Evolutionary conservation across 306 rosid genomes (phyloP).

Genomic region (Cucurbita ficifolia): DNA sequence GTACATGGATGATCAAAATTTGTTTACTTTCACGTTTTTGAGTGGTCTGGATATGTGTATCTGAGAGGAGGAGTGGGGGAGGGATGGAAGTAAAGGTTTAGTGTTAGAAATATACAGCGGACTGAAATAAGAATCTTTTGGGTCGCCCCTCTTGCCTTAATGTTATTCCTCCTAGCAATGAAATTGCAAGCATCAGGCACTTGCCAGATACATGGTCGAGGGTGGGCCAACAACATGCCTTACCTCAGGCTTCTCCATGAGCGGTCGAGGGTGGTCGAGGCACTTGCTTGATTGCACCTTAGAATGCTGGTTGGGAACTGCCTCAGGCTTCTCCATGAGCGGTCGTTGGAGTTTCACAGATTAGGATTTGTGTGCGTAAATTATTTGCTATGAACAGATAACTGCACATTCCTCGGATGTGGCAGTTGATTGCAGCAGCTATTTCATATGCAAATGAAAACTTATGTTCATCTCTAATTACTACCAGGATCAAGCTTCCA

Average conservation of each 20-base stretch:
- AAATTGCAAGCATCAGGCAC: not conserved
- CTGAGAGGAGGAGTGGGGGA: not conserved
- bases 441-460: not conserved
- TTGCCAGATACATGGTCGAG: not conserved
- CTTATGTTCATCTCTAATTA: not conserved
- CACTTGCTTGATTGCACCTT: not conserved
- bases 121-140: not conserved
- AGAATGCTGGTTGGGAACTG: not conserved
- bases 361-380: not conserved
- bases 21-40: not conserved
- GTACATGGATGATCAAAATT: not conserved
- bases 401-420: too few relatives aligned
- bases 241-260: too few relatives aligned
- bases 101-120: not conserved
- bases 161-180: not conserved
- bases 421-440: too few relatives aligned
- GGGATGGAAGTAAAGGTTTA: not conserved
- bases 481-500: conserved; percentile 57
- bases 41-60: not conserved
- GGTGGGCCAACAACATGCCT: not conserved
- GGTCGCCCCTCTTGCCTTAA: not conserved
- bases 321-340: not conserved
- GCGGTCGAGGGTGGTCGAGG: too few relatives aligned
- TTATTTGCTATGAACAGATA: too few relatives aligned
- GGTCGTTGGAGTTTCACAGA: not conserved